Base-by-base conservation (phyloP, 2,329 filamentous ascomycete species). In the Neofusicoccum cordaticola region DNA sequence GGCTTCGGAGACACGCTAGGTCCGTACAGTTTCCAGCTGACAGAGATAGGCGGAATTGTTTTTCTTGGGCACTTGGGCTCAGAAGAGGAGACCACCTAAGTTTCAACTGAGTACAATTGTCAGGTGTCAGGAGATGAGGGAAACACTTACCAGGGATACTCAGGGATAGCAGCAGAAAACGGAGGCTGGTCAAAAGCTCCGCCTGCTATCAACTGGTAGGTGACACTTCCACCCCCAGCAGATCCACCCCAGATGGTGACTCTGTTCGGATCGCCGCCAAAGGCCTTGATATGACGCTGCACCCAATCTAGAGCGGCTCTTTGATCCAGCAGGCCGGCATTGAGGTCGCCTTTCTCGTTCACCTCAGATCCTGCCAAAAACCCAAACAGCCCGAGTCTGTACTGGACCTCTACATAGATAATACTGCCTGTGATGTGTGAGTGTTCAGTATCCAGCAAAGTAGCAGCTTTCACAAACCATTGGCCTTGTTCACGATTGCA, bases 261-360 rank as follows among this genome's bases (percentile, higher is more conserved):
- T 67, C 85, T 84, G 27, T 79, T 71, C 0, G 85, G 83, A 67
- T 88, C 82, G 0, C 87, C 87, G 7, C 86, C 74, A 48, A 77
- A 77, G 11, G 71, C 71, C 17, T 64, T 67, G 42, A 90, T 88
- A 66, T 90, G 78, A 41, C 82, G 75, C 69, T 86, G 81, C 0
- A 89, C 82, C 88, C 88, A 90, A 57, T 83, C 71, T 51, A 91
- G 72, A 2, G 84, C 78, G 31, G 84, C 81, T 17, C 86, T 80
- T 74, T 90, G 87, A 69, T 91, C 88, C 2, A 89, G 78, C 7
- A 90, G 73, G 0, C 88, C 88, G 2, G 78, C 85, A 70, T 91
- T 90, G 8, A 89, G 78, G 56, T 83, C 80, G 0, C 87, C 87
- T 12, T 37, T 15, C 39, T 77, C 71, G 42, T 81, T 80, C 9